These are phyloP conservation scores for Geum urbanum DNA, from an alignment of 306 rosid genomes.

Conservation along the genomic window DNA sequence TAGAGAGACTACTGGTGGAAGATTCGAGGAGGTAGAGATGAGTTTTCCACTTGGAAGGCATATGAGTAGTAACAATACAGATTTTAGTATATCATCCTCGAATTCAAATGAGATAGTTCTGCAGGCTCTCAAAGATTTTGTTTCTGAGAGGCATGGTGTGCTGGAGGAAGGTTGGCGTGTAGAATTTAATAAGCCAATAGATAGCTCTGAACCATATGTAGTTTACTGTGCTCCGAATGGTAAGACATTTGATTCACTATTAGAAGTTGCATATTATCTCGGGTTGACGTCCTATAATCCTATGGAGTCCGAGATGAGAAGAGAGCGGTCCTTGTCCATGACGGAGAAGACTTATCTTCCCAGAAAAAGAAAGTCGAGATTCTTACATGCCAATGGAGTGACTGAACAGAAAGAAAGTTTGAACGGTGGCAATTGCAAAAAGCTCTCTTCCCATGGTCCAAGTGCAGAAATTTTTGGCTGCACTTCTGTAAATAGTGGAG, in stretches of 20 bases:
- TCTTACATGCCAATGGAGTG: slow-evolving; percentile 54
- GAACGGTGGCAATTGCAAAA: slow-evolving; percentile 39
- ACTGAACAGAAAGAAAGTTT: slow-evolving; percentile 50
- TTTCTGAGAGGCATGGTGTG: slow-evolving; percentile 77
- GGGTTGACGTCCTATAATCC: slow-evolving; percentile 62
- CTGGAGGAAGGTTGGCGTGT: slow-evolving; percentile 97
- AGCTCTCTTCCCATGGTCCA: slow-evolving; percentile 43
- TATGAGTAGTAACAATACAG: slow-evolving; percentile 48
- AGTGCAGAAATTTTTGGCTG: slow-evolving; percentile 29
- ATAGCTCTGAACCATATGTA: slow-evolving; percentile 67
- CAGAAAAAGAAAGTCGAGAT: slow-evolving; percentile 64
- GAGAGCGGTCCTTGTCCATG: slow-evolving; percentile 47
- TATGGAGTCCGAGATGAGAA: slow-evolving; percentile 52
- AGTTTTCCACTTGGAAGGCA: slow-evolving; percentile 52
- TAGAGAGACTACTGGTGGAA: slow-evolving; percentile 43
- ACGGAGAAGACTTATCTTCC: slow-evolving; percentile 47
- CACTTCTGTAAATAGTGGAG: slow-evolving; percentile 41
- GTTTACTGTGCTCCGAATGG: slow-evolving; percentile 97
- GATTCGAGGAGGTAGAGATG: slow-evolving; percentile 55
- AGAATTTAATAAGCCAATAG: slow-evolving; percentile 64
- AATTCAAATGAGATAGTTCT: slow-evolving; percentile 63
- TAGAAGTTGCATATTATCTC: slow-evolving; percentile 86
- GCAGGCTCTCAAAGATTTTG: slow-evolving; percentile 86
- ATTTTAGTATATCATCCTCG: slow-evolving; percentile 43
- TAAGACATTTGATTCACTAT: slow-evolving; percentile 83